phyloP scores from a whole-genome alignment of 805 yeast genomes.

The Huiozyma sinensis region DNA sequence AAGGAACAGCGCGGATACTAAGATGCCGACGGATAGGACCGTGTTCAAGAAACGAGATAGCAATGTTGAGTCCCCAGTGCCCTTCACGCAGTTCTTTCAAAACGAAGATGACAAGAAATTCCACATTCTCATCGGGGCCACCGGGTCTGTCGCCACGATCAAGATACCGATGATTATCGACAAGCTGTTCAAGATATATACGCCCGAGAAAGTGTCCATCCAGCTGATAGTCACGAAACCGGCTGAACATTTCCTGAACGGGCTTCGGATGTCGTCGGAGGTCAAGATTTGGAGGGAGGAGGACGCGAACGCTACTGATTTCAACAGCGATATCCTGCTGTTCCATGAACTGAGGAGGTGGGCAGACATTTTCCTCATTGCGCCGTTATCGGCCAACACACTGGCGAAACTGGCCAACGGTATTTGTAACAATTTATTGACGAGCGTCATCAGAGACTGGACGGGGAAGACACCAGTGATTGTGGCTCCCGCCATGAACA shows the following conservation, averaged over 20 bases:
- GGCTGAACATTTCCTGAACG: conserved; percentile 60
- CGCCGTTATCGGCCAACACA: conserved; percentile 73
- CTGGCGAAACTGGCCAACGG: conserved; percentile 68
- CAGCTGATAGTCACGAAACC: conserved; percentile 75
- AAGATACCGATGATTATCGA: conserved; percentile 85
- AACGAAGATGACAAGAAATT: conserved; percentile 73
- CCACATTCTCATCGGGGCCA: conserved; percentile 83
- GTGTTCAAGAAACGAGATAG: conserved; percentile 2
- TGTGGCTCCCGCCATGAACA: conserved; percentile 79
- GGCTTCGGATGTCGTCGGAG: conserved; percentile 55
- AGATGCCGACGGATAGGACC: neutral
- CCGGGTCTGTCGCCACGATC: conserved; percentile 95
- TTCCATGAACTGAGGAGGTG: conserved; percentile 74
- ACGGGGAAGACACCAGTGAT: conserved; percentile 61
- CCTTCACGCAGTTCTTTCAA: conserved; percentile 61
- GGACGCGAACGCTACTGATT: conserved; percentile 36
- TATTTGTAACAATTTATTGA: conserved; percentile 63
- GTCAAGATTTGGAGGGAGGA: conserved; percentile 81
- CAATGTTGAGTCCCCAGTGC: conserved; percentile 42
- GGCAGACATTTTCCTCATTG: conserved; percentile 72
- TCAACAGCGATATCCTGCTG: conserved; percentile 50
- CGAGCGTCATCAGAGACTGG: conserved; percentile 71
- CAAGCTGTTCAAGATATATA: conserved; percentile 71
- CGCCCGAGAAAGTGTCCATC: conserved; percentile 61
- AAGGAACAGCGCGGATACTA: too few species aligned